A percentile compares a stretch with the other conserved stretches of the same genome.
Evolutionary conservation across 1,284 basidiomycete species (phyloP).

Genomic region (Microbotryum lychnidis-dioicae): DNA sequence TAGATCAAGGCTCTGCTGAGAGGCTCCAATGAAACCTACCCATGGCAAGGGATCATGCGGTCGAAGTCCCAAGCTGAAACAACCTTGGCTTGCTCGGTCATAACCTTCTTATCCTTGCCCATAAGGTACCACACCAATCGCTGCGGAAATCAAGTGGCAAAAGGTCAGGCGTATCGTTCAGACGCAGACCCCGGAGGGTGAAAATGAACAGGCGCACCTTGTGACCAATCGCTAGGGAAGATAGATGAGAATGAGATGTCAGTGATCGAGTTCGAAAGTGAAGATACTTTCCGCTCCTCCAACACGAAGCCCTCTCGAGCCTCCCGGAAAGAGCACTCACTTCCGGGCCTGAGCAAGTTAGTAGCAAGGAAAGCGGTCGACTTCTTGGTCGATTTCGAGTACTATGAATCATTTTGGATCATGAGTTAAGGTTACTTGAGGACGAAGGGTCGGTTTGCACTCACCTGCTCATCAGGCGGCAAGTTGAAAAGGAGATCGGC

Average conservation of each 20-base stretch:
- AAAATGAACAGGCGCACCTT: too few relatives aligned
- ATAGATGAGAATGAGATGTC: too few relatives aligned
- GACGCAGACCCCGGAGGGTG: slow-evolving; percentile 41
- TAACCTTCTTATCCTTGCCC: slow-evolving; percentile 58
- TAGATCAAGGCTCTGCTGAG: slow-evolving; percentile 6
- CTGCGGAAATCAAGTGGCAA: slow-evolving; percentile 31
- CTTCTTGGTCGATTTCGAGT: slow-evolving; percentile 50
- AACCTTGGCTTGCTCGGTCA: slow-evolving; percentile 60
- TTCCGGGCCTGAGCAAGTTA: slow-evolving; percentile 50
- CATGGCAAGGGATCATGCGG: slow-evolving; percentile 86
- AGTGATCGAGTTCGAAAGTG: too few relatives aligned
- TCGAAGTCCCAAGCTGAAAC: slow-evolving; percentile 79
- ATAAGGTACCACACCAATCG: slow-evolving; percentile 47
- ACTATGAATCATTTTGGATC: slow-evolving; percentile 23
- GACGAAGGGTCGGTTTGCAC: slow-evolving; percentile 13
- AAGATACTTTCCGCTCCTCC: too few relatives aligned
- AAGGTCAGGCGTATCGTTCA: not conserved
- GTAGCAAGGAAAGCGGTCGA: slow-evolving; percentile 47
- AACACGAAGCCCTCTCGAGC: too few relatives aligned
- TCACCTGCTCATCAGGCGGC: slow-evolving; percentile 73
- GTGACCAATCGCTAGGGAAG: too few relatives aligned
- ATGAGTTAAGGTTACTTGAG: not conserved
- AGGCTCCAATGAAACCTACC: slow-evolving; percentile 46
- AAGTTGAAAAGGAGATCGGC: slow-evolving; percentile 89
- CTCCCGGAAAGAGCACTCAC: too few relatives aligned